Evolutionary conservation across 305 asterid species (phyloP), one percentile per base, ranked within the genome.

Genomic region (Petunia hybrid): DNA sequence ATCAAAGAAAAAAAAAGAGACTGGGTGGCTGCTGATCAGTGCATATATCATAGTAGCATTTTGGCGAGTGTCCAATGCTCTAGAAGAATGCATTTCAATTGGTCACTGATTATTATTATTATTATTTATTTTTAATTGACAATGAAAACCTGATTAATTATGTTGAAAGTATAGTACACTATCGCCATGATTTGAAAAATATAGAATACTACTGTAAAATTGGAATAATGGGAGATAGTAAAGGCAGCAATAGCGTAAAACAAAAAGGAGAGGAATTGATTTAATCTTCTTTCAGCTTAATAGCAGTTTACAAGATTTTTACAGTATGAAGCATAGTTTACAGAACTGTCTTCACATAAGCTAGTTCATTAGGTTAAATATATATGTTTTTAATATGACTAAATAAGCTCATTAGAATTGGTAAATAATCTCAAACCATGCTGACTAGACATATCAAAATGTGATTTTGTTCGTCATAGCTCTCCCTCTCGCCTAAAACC

Each of bases 341-440:
- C 59, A 53, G 3, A 53, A 53, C 14, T 53, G 59, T 53, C 59
- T 12, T 53, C 59, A 10, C 59, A 53, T 53, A 53, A 53, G 16
- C 59, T 10, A 53, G 59, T 53, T 22, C 59, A 53, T 10, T 36
- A 63, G 43, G 16, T 36, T 36, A 63, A 63, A 36, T 36, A 22
- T 8, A 7, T 62, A 3, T 62, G 35, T 62, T 35, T 62, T 8
- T 62, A 41, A 62, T 16, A 43, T 22, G 77, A 45, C 3, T 10
- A 39, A 10, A 22, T 70, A 43, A 22, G 57, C 76, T 16, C 40
- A 8, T 43, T 16, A 69, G 16, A 69, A 69, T 69, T 16, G 57
- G 57, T 43, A 70, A 45, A 70, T 70, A 43, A 70, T 70, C 59
- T 22, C 51, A 22, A 45, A 45, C n/a, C 76, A 68, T 38, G 76